These are phyloP conservation scores for Lentinula sp. DNA, from an alignment of 768 basidiomycete species.

Conservation along the genomic window DNA sequence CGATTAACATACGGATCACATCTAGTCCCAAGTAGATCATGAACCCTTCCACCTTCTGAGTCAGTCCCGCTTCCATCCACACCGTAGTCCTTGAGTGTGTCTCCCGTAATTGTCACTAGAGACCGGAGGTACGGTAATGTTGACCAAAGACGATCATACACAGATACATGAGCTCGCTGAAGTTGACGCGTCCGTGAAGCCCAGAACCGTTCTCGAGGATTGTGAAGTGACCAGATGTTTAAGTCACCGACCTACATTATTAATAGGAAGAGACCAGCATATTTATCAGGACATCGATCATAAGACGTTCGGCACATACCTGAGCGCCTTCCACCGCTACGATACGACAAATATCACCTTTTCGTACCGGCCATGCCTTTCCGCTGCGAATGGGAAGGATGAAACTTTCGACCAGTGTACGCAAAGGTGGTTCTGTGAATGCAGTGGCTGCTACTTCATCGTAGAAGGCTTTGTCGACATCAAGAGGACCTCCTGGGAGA, in stretches of 20 bases:
- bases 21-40: conserved; percentile 18
- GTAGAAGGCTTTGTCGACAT: conserved; percentile 14
- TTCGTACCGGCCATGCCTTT: conserved; percentile 14
- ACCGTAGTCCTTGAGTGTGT: conserved; percentile 14
- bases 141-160: conserved; percentile 18
- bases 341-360: conserved; percentile 16
- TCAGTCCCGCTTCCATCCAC: conserved; percentile 5
- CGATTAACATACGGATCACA: conserved; percentile 19
- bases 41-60: conserved; percentile 15
- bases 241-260: conserved; percentile 12
- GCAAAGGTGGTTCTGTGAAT: not conserved
- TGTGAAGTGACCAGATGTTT: conserved; percentile 14
- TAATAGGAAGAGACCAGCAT: not conserved
- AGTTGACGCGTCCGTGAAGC: conserved; percentile 17
- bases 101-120: conserved; percentile 14
- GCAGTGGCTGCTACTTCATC: conserved; percentile 10
- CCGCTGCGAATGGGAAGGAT: conserved; percentile 14
- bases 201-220: conserved; percentile 15
- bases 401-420: conserved; percentile 13
- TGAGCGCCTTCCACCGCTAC: conserved; percentile 16
- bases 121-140: conserved; percentile 17
- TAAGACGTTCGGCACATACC: conserved; percentile 6
- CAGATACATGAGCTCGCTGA: conserved; percentile 15
- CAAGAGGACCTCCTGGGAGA: conserved; percentile 8
- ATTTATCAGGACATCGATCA: not conserved